phyloP scores from a whole-genome alignment of 2,329 filamentous ascomycete genomes.

The Nemania serpens region DNA sequence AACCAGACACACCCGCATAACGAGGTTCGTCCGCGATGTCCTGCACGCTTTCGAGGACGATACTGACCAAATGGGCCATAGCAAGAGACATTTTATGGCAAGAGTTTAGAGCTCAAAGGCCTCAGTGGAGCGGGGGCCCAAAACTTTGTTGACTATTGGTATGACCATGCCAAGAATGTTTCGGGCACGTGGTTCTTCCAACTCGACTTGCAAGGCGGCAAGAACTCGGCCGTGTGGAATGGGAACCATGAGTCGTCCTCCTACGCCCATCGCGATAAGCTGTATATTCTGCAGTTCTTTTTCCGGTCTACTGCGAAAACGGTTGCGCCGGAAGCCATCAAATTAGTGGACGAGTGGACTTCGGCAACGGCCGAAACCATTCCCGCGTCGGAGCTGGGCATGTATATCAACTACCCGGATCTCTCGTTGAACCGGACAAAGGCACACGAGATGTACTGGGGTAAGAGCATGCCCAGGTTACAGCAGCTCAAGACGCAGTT shows the following conservation, averaged over 20 bases:
- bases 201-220: slow-evolving; percentile 49
- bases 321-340: slow-evolving; percentile 37
- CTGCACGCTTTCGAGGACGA: neutral
- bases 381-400: slow-evolving; percentile 35
- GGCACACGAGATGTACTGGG: slow-evolving; percentile 57
- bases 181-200: slow-evolving; percentile 48
- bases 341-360: slow-evolving; percentile 39
- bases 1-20: slow-evolving; percentile 39
- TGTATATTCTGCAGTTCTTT: slow-evolving; percentile 56
- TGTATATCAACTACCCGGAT: slow-evolving; percentile 60
- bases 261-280: slow-evolving; percentile 50
- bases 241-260: slow-evolving; percentile 40
- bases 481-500: slow-evolving; percentile 46
- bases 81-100: slow-evolving; percentile 51
- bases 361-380: slow-evolving; percentile 32
- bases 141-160: slow-evolving; percentile 48
- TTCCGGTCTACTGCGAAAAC: slow-evolving; percentile 44
- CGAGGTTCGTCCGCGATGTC: slow-evolving; percentile 33
- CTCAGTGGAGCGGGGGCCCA: slow-evolving; percentile 44
- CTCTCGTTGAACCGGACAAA: slow-evolving; percentile 50
- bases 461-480: slow-evolving; percentile 45
- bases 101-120: slow-evolving; percentile 47
- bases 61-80: slow-evolving; percentile 31
- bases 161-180: slow-evolving; percentile 43
- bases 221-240: slow-evolving; percentile 44